Evolutionary conservation across 192 early-diverging fungal genomes (phyloP), one percentile per base, ranked within the genome.

Genomic region (Podila verticillata): DNA sequence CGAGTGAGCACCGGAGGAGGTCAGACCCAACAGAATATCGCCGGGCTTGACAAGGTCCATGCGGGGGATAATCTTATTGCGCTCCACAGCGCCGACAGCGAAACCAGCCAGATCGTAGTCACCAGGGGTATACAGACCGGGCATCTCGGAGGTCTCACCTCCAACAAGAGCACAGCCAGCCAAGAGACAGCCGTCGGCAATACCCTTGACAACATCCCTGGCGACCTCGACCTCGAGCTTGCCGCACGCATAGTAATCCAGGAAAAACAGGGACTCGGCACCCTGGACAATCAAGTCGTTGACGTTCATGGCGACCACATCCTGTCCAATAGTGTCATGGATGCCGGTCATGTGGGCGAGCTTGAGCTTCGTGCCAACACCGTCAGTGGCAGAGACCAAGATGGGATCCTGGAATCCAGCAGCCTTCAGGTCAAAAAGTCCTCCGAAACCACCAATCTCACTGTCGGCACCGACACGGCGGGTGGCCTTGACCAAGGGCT

Each of bases 81-180:
- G 94, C 81, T 98, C 95, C 49, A 99, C 96, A 13, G 96, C 97
- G 58, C 97, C 98, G 22, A 98, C 96, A 7, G 95, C 94, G 79
- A 99, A 99, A 29, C 98, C 98, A 31, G 98, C 98, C 26, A 96
- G 89, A 78, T 99, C 98, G 69, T 94, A 94, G 71, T 93, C 94
- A 29, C 95, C 84, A 57, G 83, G 72, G 29, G 88, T 74, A 74
- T 99, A 99, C 70, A 99, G 89, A 56, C 97, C 96, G 15, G 98
- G 98, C 98, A 99, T 99, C 77, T 99, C 98, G 10, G 98, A 95
- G 24, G 98, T 99, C 86, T 99, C 98, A 34, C 98, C 98, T 68
- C 98, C 98, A 66, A 99, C 91, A 65, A 99, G 91, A 48, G 98
- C 98, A 66, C 95, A 96, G 22, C 94, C 94, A 6, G 96, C 88